Conservation (phyloP, 2,329 filamentous ascomycete genomes). For the Diplodia intermedia region DNA sequence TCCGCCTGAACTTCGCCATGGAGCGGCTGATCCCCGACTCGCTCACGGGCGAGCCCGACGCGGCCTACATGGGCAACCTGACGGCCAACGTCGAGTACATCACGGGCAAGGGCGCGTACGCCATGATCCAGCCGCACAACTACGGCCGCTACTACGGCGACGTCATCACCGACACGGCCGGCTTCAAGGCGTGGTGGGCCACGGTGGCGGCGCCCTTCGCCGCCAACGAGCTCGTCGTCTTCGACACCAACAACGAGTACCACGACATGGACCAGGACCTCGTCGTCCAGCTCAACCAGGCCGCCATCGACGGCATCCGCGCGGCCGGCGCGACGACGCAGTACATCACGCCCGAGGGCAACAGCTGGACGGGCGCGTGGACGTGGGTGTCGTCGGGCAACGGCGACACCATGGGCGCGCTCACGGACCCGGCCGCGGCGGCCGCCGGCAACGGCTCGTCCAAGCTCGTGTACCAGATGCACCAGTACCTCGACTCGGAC, state of each 20-base stretch:
- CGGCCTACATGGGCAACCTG: conserved; percentile 54
- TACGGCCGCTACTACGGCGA: conserved; percentile 58
- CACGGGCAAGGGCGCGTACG: conserved; percentile 56
- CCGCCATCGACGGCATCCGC: conserved; percentile 56
- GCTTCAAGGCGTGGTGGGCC: conserved; percentile 55
- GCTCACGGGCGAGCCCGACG: conserved; percentile 56
- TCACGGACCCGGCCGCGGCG: conserved; percentile 59
- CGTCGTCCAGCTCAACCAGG: conserved; percentile 57
- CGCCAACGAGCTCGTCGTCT: conserved; percentile 52
- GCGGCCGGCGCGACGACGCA: conserved; percentile 56
- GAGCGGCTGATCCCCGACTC: conserved; percentile 61
- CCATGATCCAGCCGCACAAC: conserved; percentile 60
- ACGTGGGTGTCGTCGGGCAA: conserved; percentile 60
- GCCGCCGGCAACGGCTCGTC: conserved; percentile 46
- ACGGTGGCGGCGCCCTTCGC: conserved; percentile 51
- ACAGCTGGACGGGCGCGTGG: conserved; percentile 55
- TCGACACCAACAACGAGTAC: conserved; percentile 58
- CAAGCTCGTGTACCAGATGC: conserved; percentile 64
- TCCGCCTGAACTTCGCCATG: conserved; percentile 65
- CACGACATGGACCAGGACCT: conserved; percentile 54
- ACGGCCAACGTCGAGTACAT: conserved; percentile 55
- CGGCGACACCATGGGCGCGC: conserved; percentile 51
- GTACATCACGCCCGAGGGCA: conserved; percentile 67
- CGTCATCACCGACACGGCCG: conserved; percentile 52
- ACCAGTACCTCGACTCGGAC: conserved; percentile 67